Evolutionary conservation across 1,284 basidiomycete genomes (phyloP), one percentile per base, ranked within the genome.

Genomic region (Trametes polyzona): DNA sequence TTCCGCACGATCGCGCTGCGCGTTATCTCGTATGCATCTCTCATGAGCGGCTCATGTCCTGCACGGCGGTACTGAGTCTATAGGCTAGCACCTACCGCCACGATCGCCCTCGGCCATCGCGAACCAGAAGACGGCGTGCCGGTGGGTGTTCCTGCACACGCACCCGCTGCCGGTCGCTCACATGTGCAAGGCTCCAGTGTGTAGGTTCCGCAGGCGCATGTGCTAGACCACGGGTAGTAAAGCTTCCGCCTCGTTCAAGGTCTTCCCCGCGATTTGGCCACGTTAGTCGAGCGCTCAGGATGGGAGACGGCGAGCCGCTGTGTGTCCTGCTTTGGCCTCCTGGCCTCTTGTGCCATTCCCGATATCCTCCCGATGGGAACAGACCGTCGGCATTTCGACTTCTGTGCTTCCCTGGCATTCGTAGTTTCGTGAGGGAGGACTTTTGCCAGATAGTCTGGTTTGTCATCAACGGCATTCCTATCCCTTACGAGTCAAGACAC

Each of bases 1-100:
- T 54, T 27, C 52, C 42, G 30, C 24, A 24, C 52, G 47, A 52
- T 39, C 29, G 48, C 43, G 35, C 40, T 24, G 51, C 26, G 56
- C 52, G 61, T 57, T 59, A 63, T 63, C 61, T 49, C 19, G 46
- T 49, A 46, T 42, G 40, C 26, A 62, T 62, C 60, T 44, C 37
- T 33, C 41, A 11, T 41, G 50, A 32, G 47, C 44, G 23, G 53
- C 16, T 35, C 14, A 19, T 16, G n/a, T 56, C 53, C 47, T 53
- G 55, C 39, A 40, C 50, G 46, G 52, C 30, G 49, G 54, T 52
- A 55, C 51, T 43, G 40, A 56, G 51, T 48, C 54, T 62, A 56
- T 55, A 57, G 52, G 39, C 51, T 51, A 54, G 43, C 54, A 26
- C 46, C 46, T 41, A 47, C 40, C 32, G 37, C 47, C 19, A 33